A percentile compares a stretch with the other conserved stretches of the same genome.
These are phyloP conservation scores for Yarrowia osloensis DNA, from an alignment of 805 yeast genomes.

Conservation along the genomic window DNA sequence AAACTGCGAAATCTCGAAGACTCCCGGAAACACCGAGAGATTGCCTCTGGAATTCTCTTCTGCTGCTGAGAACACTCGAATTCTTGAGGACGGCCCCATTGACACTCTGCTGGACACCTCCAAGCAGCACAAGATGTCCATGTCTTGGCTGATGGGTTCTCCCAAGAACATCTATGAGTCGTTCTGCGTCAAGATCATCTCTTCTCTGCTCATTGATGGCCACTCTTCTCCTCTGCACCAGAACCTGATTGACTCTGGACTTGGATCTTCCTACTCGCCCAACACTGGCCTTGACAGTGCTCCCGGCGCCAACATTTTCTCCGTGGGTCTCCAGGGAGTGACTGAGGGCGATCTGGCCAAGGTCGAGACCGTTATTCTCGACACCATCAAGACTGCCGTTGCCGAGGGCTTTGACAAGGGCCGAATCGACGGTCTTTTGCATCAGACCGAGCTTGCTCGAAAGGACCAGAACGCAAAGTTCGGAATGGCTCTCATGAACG, in stretches of 20 bases:
- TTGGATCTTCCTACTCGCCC: slow-evolving; percentile 82
- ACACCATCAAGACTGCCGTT: slow-evolving; percentile 51
- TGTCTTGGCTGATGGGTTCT: slow-evolving; percentile 85
- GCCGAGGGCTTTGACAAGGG: slow-evolving; percentile 52
- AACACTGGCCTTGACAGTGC: slow-evolving; percentile 86
- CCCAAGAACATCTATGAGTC: slow-evolving; percentile 69
- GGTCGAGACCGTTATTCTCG: slow-evolving; percentile 52
- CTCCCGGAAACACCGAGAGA: slow-evolving; percentile 26
- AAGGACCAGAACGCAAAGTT: slow-evolving; percentile 88
- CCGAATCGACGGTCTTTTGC: slow-evolving; percentile 81
- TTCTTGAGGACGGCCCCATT: slow-evolving; percentile 66
- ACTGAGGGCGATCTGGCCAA: slow-evolving; percentile 48
- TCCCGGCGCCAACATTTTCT: slow-evolving; percentile 73
- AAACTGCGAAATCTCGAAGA: slow-evolving; percentile 34
- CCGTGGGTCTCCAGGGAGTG: slow-evolving; percentile 84
- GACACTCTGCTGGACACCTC: slow-evolving; percentile 72
- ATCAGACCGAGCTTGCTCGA: slow-evolving; percentile 80
- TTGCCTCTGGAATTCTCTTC: slow-evolving; percentile 33
- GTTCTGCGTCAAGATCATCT: slow-evolving; percentile 69
- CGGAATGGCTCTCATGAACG: slow-evolving; percentile 74
- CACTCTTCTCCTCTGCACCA: slow-evolving; percentile 90
- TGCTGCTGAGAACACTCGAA: slow-evolving; percentile 41
- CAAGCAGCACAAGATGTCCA: slow-evolving; percentile 73
- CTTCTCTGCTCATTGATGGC: slow-evolving; percentile 78
- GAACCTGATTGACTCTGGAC: slow-evolving; percentile 77